Percentiles rank a stretch among this genome's conserved stretches.
phyloP scores from a whole-genome alignment of 176 grass and related monocot genomes.

The Hyparrhenia diplandra region DNA sequence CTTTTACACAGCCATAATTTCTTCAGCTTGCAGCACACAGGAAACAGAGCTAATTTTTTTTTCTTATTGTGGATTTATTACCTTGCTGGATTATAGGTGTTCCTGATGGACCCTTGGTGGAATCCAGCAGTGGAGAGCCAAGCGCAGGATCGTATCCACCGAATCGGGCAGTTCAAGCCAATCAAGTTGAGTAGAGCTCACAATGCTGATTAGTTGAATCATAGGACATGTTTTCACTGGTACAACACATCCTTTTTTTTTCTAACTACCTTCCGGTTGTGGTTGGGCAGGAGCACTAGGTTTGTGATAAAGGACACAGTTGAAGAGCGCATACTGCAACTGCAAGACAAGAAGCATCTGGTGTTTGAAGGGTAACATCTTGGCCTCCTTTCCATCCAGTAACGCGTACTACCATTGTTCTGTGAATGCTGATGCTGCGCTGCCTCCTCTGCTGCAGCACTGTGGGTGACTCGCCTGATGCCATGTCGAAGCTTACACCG shows the following conservation, averaged over 20 bases:
- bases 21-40: too few species aligned
- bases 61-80: not conserved
- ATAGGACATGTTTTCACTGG: not conserved
- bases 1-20: not conserved
- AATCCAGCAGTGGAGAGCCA: slow-evolving; percentile 89
- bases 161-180: slow-evolving; percentile 98
- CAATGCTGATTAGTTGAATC: not conserved
- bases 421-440: not conserved
- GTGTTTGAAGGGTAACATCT: slow-evolving; percentile 81
- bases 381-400: not conserved
- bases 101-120: slow-evolving; percentile 99
- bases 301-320: slow-evolving; percentile 78
- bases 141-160: slow-evolving; percentile 90
- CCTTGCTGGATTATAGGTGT: slow-evolving; percentile 59
- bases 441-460: slow-evolving; percentile 38
- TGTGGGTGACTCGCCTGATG: slow-evolving; percentile 61
- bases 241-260: not conserved
- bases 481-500: slow-evolving; percentile 76
- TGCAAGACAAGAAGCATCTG: slow-evolving; percentile 89
- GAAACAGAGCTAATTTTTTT: not conserved
- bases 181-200: slow-evolving; percentile 49
- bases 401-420: not conserved
- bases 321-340: slow-evolving; percentile 79
- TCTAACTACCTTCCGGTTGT: not conserved
- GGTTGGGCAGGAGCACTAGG: slow-evolving; percentile 53